Evolutionary conservation across 2,329 filamentous ascomycete species (phyloP).

Genomic region (Colletotrichum coccodes): DNA sequence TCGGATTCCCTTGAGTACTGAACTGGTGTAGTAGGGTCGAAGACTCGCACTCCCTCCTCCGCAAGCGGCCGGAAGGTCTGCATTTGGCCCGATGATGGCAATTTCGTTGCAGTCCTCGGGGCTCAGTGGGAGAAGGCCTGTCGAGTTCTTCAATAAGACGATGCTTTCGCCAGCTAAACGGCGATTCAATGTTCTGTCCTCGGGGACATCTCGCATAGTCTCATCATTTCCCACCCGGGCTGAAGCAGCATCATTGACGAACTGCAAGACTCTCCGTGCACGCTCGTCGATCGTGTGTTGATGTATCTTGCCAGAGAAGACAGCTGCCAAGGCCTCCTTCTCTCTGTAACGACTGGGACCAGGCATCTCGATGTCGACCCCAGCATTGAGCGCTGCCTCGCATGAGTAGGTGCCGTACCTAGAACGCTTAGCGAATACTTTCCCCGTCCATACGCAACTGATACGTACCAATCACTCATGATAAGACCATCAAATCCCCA

Average conservation of each 20-base stretch:
- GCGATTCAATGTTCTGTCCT: slow-evolving; percentile 72
- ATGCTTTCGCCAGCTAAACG: slow-evolving; percentile 75
- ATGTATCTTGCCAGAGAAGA: slow-evolving; percentile 65
- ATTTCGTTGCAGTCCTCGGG: slow-evolving; percentile 59
- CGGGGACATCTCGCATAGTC: slow-evolving; percentile 64
- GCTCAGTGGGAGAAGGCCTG: slow-evolving; percentile 68
- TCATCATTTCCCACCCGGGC: slow-evolving; percentile 66
- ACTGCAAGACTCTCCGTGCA: slow-evolving; percentile 64
- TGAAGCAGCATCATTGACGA: slow-evolving; percentile 65
- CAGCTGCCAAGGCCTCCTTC: slow-evolving; percentile 59
- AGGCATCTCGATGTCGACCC: slow-evolving; percentile 71
- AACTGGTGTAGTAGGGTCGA: slow-evolving; percentile 74
- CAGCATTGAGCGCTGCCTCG: slow-evolving; percentile 59
- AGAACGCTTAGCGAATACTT: neutral
- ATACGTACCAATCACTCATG: slow-evolving; percentile 61
- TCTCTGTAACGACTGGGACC: slow-evolving; percentile 62
- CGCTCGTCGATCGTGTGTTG: slow-evolving; percentile 65
- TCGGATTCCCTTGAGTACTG: slow-evolving; percentile 76
- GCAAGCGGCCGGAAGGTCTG: slow-evolving; percentile 65
- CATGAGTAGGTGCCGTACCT: slow-evolving; percentile 67
- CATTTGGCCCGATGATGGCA: slow-evolving; percentile 66
- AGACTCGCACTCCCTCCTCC: slow-evolving; percentile 74
- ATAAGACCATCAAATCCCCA: slow-evolving; percentile 67
- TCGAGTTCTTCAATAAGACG: slow-evolving; percentile 79
- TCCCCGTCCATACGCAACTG: neutral